These are phyloP conservation scores for Diaporthe sp. DNA, from an alignment of 2,329 filamentous ascomycete genomes.

Conservation along the genomic window DNA sequence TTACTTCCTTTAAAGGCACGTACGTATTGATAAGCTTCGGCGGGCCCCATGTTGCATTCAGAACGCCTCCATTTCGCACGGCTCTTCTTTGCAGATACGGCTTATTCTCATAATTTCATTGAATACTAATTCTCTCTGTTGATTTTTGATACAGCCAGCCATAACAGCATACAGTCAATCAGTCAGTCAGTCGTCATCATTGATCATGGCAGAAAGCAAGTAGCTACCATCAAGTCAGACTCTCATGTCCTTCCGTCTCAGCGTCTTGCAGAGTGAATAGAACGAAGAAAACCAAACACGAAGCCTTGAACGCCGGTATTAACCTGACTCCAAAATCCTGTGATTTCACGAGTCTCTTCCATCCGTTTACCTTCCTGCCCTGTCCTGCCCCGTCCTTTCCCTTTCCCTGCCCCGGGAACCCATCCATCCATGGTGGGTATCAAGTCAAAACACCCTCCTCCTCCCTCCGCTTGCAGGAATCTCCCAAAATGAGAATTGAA, in stretches of 20 bases:
- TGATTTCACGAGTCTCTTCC: conserved; percentile 9
- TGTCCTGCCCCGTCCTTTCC: conserved; percentile 8
- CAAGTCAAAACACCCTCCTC: background rate
- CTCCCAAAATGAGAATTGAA: conserved; percentile 21
- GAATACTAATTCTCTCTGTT: conserved; percentile 18
- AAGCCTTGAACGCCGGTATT: conserved; percentile 34
- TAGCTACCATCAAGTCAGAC: conserved; percentile 25
- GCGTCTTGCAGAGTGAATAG: conserved; percentile 3
- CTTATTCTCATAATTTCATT: background rate
- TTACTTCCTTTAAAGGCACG: too few species aligned
- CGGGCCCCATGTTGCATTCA: too few species aligned
- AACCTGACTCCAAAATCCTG: conserved; percentile 36
- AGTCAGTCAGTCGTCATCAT: conserved; percentile 30
- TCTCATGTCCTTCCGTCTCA: conserved; percentile 4
- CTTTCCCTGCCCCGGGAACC: background rate
- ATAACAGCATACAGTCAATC: conserved; percentile 25
- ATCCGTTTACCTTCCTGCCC: background rate
- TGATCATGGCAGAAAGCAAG: conserved; percentile 28
- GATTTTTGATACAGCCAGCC: conserved; percentile 21
- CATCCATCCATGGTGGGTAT: conserved; percentile 27
- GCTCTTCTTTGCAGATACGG: too few species aligned
- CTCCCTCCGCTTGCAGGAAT: background rate
- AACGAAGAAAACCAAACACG: conserved; percentile 10
- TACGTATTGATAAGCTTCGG: too few species aligned
- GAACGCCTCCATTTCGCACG: too few species aligned